Conservation (phyloP, 805 yeast genomes). For the Candida andamanensis region DNA sequence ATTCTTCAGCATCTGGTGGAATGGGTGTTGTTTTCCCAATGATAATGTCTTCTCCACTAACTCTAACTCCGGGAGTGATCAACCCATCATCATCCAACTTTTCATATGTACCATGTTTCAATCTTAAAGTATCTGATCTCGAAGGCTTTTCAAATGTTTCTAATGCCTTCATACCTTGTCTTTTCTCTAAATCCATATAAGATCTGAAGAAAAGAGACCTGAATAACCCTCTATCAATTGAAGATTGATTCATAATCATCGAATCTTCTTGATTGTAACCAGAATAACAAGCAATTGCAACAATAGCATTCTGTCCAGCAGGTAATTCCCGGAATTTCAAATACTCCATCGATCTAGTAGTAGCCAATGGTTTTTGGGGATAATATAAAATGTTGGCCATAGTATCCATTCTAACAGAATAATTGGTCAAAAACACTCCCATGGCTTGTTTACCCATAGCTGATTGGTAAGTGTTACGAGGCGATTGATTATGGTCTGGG, state of each 20-base stretch:
- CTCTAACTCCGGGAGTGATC: constrained; percentile 97
- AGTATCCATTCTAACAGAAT: constrained; percentile 96
- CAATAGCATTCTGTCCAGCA: constrained; percentile 98
- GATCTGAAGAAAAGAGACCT: constrained; percentile 94
- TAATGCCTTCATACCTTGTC: constrained; percentile 97
- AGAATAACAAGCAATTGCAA: constrained; percentile 95
- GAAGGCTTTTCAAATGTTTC: constrained; percentile 98
- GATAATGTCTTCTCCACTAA: constrained; percentile 96
- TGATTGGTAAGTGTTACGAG: constrained; percentile 98
- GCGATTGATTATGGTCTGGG: constrained; percentile 99
- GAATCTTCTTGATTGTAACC: constrained; percentile 99
- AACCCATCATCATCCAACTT: constrained; percentile 97
- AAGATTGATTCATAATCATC: constrained; percentile 98
- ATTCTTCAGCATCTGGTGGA: constrained; percentile 98
- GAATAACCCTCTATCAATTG: constrained; percentile 94
- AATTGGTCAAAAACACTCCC: constrained; percentile 97
- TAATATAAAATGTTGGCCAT: constrained; percentile 97
- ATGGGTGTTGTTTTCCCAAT: constrained; percentile 99
- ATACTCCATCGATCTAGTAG: constrained; percentile 96
- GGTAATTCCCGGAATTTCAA: constrained; percentile 96
- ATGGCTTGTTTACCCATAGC: constrained; percentile 99
- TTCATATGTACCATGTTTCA: constrained; percentile 97
- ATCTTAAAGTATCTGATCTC: constrained; percentile 86
- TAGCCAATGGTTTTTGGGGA: constrained; percentile 97
- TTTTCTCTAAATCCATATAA: constrained; percentile 97